Percentiles rank a stretch among this genome's conserved stretches.
phyloP scores from a whole-genome alignment of 495 filamentous ascomycete genomes.

The Achaetomiella virescens region DNA sequence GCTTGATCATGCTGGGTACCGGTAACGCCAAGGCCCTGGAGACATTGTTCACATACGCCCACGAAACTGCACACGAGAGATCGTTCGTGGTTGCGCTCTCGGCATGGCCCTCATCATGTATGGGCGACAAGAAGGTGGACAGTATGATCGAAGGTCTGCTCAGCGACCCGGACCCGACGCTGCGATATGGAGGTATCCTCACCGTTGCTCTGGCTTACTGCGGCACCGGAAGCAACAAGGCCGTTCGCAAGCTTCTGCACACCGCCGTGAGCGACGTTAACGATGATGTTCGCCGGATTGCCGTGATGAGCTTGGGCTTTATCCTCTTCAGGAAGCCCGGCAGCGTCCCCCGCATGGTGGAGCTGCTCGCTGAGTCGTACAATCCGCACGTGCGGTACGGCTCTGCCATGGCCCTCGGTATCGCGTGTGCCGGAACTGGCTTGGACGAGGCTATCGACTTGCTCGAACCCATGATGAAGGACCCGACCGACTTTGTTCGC shows the following conservation, averaged over 20 bases:
- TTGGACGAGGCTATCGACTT: conserved; percentile 95
- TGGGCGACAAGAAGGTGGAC: conserved; percentile 89
- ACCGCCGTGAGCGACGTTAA: conserved; percentile 97
- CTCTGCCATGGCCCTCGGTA: conserved; percentile 96
- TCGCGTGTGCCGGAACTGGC: conserved; percentile 95
- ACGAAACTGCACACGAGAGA: conserved; percentile 98
- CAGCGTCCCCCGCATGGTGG: conserved; percentile 98
- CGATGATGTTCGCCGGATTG: conserved; percentile 91
- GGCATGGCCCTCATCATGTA: conserved; percentile 99
- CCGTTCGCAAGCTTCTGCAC: conserved; percentile 93
- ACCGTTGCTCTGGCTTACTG: conserved; percentile 98
- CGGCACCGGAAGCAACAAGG: conserved; percentile 96
- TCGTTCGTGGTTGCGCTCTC: conserved; percentile 86
- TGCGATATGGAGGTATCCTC: conserved; percentile 97
- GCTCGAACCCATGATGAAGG: conserved; percentile 98
- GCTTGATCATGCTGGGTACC: conserved; percentile 93
- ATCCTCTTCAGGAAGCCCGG: conserved; percentile 97
- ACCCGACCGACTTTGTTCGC: conserved; percentile 95
- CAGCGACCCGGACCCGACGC: conserved; percentile 85
- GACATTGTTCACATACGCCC: conserved; percentile 95
- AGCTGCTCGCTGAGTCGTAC: conserved; percentile 94
- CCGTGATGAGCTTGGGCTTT: conserved; percentile 98
- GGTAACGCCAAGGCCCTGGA: conserved; percentile 85
- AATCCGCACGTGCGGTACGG: conserved; percentile 98
- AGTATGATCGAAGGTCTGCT: conserved; percentile 88